Evolutionary conservation across 2,329 filamentous ascomycete species (phyloP), one percentile per base, ranked within the genome.

Genomic region (Endocalyx cinctus): DNA sequence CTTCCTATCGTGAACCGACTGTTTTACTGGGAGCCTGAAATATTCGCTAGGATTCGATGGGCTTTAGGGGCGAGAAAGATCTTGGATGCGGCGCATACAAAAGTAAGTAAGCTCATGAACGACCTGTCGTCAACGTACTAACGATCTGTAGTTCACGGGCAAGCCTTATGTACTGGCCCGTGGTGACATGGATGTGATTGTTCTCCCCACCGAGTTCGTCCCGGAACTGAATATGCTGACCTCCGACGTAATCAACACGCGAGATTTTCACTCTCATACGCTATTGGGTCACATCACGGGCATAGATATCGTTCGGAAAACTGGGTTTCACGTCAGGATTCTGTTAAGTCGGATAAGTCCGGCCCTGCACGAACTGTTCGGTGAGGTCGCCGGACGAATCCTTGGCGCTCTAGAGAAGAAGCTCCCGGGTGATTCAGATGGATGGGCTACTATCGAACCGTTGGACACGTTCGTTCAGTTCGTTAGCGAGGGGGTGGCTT

Each of bases 281-380:
- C n/a, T 36, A 6, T 25, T 36, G 2, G 28, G 28, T 7, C 34
- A 31, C 14, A 5, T 36, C 4, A 31, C 34, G 7, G 34, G 34
- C 2, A 27, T 36, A 11, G 22, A 36, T 11, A 15, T 31, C 3
- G 29, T 36, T 4, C 16, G 11, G 4, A 26, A 36, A 17, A 31
- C 34, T 5, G 28, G 15, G 15, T 28, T 19, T 19, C 34, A 36
- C 13, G 17, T 27, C 4, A 7, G 25, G 6, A 17, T 31, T 3
- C n/a, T 36, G 17, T 19, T 31, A 10, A n/a, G 22, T 4, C 16
- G 17, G 11, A 17, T 36, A 22, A 31, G 29, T 14, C 34, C 34
- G 31, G 34, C 34, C 4, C 17, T 36, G 5, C 28, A 20, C 5
- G 6, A 22, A 5, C 23, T 36, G 4, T 17, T 27, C n/a, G 10